Evolutionary conservation across 2,329 filamentous ascomycete species (phyloP).

Genomic region (Fusarium sp.): DNA sequence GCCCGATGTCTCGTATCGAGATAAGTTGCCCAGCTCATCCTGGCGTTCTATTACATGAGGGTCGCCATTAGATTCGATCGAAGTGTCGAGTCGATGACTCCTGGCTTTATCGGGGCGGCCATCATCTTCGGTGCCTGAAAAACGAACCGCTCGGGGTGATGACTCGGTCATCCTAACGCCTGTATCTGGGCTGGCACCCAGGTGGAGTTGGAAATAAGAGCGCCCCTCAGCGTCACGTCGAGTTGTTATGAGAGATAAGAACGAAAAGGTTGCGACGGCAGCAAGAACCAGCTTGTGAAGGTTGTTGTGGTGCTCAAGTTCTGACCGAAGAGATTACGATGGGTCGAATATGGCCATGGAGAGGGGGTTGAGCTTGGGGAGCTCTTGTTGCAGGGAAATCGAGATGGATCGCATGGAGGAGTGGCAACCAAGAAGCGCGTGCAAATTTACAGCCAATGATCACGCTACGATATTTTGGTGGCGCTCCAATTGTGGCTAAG

Average conservation of each 20-base stretch:
- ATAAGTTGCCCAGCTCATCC: slow-evolving; percentile 59
- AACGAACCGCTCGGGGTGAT: slow-evolving; percentile 67
- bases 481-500: slow-evolving; percentile 26
- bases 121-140: slow-evolving; percentile 62
- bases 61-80: slow-evolving; percentile 50
- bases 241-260: slow-evolving; percentile 20
- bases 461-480: slow-evolving; percentile 11
- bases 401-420: slow-evolving; percentile 44
- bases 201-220: slow-evolving; percentile 32
- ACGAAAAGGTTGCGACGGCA: slow-evolving; percentile 3
- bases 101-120: slow-evolving; percentile 56
- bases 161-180: slow-evolving; percentile 55
- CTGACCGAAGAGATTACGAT: slow-evolving; percentile 30
- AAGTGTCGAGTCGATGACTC: slow-evolving; percentile 48
- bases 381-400: slow-evolving; percentile 42
- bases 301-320: slow-evolving; percentile 25
- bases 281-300: slow-evolving; percentile 18
- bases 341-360: slow-evolving; percentile 41
- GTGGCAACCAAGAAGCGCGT: slow-evolving; percentile 37
- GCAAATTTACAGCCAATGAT: slow-evolving; percentile 36
- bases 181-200: slow-evolving; percentile 30
- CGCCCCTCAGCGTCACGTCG: slow-evolving; percentile 36
- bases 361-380: slow-evolving; percentile 37
- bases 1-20: slow-evolving; percentile 56
- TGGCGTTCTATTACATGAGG: slow-evolving; percentile 60